Evolutionary conservation across 192 early-diverging fungal genomes (phyloP).

Genomic region (Jimgerdemannia lactiflua): DNA sequence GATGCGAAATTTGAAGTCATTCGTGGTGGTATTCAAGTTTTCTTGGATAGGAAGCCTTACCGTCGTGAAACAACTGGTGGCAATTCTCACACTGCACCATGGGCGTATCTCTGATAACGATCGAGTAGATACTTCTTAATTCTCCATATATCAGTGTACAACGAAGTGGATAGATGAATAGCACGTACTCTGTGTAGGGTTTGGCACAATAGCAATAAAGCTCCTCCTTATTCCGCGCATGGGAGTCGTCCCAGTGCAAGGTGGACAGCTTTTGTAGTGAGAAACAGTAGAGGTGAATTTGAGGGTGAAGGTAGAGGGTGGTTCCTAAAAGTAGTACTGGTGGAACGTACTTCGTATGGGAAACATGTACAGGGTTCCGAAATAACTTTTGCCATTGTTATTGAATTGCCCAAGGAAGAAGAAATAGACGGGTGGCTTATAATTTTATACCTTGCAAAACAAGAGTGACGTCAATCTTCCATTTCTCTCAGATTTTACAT

Average conservation of each 20-base stretch:
- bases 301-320: no score
- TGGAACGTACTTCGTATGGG: no score
- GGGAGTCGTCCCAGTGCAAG: conserved; percentile 47
- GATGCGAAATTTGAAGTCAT: background rate
- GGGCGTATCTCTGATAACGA: conserved; percentile 45
- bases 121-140: background rate
- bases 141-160: background rate
- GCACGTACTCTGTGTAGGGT: conserved; percentile 34
- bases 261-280: no score
- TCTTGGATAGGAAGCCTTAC: conserved; percentile 30
- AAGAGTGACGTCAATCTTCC: no score
- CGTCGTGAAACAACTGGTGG: conserved; percentile 70
- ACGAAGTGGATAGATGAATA: conserved; percentile 29
- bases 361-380: no score
- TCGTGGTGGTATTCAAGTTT: background rate
- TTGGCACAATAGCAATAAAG: conserved; percentile 82
- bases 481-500: no score
- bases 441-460: no score
- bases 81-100: conserved; percentile 70
- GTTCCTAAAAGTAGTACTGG: no score
- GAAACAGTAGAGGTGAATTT: no score
- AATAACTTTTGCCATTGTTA: no score
- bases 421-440: no score
- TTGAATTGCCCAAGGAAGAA: no score
- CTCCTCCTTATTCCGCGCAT: conserved; percentile 57